Evolutionary conservation across 169 alveolate species (phyloP).

Genomic region (Cryptosporidium ubiquitum): DNA sequence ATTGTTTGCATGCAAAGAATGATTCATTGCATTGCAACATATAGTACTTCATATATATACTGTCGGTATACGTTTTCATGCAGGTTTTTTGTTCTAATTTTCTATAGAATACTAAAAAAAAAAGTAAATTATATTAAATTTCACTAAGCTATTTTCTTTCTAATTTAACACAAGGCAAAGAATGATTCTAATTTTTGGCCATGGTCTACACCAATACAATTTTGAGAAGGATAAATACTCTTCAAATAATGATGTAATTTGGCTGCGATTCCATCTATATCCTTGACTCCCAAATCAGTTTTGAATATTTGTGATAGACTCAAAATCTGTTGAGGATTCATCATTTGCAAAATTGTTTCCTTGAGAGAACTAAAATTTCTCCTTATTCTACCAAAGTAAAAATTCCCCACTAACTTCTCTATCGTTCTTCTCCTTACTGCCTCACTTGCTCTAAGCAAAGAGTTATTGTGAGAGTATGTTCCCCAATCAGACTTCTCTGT

Average conservation of each 20-base stretch:
- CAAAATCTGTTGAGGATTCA: constrained; percentile 68
- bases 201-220: constrained; percentile 58
- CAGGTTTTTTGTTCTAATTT: background rate
- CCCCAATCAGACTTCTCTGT: constrained; percentile 14
- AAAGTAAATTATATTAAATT: constrained; percentile 6
- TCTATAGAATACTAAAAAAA: background rate
- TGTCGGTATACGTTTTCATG: background rate
- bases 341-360: constrained; percentile 54
- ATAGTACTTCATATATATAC: background rate
- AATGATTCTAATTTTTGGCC: constrained; percentile 63
- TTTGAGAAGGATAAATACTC: constrained; percentile 58
- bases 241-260: constrained; percentile 19
- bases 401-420: constrained; percentile 52
- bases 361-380: constrained; percentile 44
- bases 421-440: constrained; percentile 43
- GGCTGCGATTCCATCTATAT: constrained; percentile 23
- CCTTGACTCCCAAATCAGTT: constrained; percentile 25
- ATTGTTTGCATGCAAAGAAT: background rate
- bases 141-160: background rate
- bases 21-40: background rate
- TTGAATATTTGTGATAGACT: constrained; percentile 34
- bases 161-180: constrained; percentile 34
- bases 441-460: constrained; percentile 41
- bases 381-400: constrained; percentile 64
- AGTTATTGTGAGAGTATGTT: constrained; percentile 27